Conservation (phyloP, 352 stramenopile species). For the Plasmopara muralis region DNA sequence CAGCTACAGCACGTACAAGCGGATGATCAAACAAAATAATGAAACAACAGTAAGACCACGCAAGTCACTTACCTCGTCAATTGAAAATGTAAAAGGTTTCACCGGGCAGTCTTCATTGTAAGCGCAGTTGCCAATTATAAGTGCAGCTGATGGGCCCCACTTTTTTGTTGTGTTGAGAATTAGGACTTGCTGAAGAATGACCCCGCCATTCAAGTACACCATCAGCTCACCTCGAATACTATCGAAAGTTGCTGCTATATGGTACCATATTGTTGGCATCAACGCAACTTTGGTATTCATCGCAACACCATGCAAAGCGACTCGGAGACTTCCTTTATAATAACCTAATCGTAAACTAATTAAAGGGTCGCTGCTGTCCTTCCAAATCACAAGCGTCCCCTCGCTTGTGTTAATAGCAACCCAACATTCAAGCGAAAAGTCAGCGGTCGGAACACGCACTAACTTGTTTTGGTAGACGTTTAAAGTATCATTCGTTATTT, state of each 20-base stretch:
- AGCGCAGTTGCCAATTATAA: slow-evolving; percentile 42
- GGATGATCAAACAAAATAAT: background rate
- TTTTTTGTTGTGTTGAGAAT: slow-evolving; percentile 1
- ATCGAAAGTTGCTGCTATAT: slow-evolving; percentile 18
- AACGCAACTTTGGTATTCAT: slow-evolving; percentile 14
- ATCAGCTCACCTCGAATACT: slow-evolving; percentile 5
- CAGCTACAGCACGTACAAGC: slow-evolving; percentile 4
- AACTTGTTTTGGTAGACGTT: slow-evolving; percentile 7
- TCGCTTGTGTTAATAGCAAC: slow-evolving; percentile 11
- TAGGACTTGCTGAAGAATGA: slow-evolving; percentile 10
- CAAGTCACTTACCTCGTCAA: slow-evolving; percentile 39
- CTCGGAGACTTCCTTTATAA: slow-evolving; percentile 3
- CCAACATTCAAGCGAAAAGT: slow-evolving; percentile 24
- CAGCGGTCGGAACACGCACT: background rate
- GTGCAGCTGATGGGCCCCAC: slow-evolving; percentile 11
- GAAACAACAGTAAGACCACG: background rate
- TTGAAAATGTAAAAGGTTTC: slow-evolving; percentile 36
- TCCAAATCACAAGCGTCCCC: slow-evolving; percentile 17
- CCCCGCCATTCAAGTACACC: slow-evolving; percentile 12
- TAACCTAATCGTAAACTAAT: slow-evolving; percentile 14
- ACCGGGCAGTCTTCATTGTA: slow-evolving; percentile 21
- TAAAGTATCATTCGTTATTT: slow-evolving; percentile 10
- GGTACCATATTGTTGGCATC: slow-evolving; percentile 9
- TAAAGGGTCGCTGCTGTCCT: background rate
- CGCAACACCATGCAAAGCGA: slow-evolving; percentile 13